Conservation (phyloP, 2,329 filamentous ascomycete species). For the Aureobasidium sp. region DNA sequence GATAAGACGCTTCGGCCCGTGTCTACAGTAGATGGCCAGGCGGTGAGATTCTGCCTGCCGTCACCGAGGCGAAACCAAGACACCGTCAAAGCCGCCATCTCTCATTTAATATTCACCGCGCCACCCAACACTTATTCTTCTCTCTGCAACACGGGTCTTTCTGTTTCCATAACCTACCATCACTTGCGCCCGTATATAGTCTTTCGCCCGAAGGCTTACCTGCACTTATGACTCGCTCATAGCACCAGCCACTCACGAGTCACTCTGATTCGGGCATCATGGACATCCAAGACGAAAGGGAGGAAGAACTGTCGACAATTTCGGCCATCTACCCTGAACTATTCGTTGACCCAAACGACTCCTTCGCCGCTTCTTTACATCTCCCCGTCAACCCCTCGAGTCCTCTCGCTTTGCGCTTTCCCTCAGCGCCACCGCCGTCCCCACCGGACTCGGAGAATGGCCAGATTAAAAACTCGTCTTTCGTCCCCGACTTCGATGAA, state of each 20-base stretch:
- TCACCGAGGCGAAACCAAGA: slow-evolving; percentile 10
- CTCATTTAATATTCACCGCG: background rate
- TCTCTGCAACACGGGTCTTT: background rate
- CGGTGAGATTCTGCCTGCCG: slow-evolving; percentile 6
- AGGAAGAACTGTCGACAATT: slow-evolving; percentile 52
- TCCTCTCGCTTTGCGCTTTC: slow-evolving; percentile 42
- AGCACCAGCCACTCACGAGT: background rate
- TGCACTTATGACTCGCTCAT: slow-evolving; percentile 7
- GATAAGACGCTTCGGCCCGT: slow-evolving; percentile 1
- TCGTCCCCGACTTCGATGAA: background rate
- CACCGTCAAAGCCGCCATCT: background rate
- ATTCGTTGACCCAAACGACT: slow-evolving; percentile 37
- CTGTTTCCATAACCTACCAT: background rate
- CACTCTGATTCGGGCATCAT: background rate
- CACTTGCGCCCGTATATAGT: background rate
- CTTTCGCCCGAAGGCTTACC: background rate
- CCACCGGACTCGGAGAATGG: slow-evolving; percentile 35
- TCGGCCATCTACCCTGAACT: slow-evolving; percentile 58
- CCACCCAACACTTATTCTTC: background rate
- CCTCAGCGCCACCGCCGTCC: slow-evolving; percentile 26
- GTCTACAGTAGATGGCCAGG: background rate
- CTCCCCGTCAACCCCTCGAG: slow-evolving; percentile 48
- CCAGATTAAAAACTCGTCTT: background rate
- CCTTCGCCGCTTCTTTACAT: slow-evolving; percentile 47
- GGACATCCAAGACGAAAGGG: slow-evolving; percentile 47